Conservation (phyloP, 768 basidiomycete genomes). For the Aureoboletus auriporus region DNA sequence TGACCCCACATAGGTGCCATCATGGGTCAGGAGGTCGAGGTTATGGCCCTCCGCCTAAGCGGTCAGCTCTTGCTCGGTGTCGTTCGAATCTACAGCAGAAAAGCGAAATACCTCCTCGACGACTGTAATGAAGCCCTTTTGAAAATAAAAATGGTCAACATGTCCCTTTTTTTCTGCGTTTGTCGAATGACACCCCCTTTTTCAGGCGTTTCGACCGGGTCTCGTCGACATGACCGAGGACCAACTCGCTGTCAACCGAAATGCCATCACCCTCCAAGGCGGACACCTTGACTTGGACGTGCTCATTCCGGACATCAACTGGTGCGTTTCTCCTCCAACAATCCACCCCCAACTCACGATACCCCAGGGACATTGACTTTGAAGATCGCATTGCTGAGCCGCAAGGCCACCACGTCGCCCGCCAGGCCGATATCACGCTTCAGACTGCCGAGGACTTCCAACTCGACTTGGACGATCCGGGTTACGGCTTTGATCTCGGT, state of each 20-base stretch:
- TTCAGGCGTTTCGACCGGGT: conserved; percentile 89
- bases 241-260: conserved; percentile 80
- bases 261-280: conserved; percentile 82
- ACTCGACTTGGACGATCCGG: conserved; percentile 53
- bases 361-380: conserved; percentile 71
- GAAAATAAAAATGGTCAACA: conserved; percentile 86
- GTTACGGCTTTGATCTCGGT: conserved; percentile 74
- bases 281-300: conserved; percentile 78
- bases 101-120: conserved; percentile 95
- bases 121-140: conserved; percentile 96
- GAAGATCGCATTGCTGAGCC: conserved; percentile 58
- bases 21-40: conserved; percentile 86
- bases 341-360: conserved; percentile 7
- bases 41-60: conserved; percentile 94
- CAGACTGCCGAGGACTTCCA: conserved; percentile 70
- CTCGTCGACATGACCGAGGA: conserved; percentile 96
- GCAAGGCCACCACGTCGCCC: conserved; percentile 78
- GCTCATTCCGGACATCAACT: conserved; percentile 74
- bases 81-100: conserved; percentile 94
- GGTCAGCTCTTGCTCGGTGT: conserved; percentile 96
- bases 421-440: conserved; percentile 86
- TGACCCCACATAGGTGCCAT: conserved; percentile 65
- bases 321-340: conserved; percentile 40
- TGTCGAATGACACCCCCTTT: neutral
- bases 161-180: neutral